Evolutionary conservation across 495 filamentous ascomycete species (phyloP), one percentile per base, ranked within the genome.

Genomic region (Podospora tetraspora): DNA sequence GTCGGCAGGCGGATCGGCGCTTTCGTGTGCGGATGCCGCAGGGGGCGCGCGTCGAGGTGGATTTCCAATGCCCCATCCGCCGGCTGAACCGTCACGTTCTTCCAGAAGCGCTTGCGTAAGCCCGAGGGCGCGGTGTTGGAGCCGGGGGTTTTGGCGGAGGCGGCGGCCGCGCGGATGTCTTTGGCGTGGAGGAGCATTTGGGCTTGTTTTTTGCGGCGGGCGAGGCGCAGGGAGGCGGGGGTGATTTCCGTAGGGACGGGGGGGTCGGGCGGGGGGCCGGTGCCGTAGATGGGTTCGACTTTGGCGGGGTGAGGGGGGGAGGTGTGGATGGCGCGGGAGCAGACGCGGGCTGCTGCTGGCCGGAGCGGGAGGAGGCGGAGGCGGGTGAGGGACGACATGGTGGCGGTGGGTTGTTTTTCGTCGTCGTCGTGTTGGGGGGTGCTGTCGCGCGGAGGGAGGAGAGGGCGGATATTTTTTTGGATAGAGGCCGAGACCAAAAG

Each of bases 241-340:
- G 60, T 52, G 64, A 19, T 27, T 27, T 64, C 65, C 43, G 84
- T 75, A 11, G 92, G 86, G 16, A 83, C 76, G 1, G 94, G 93
- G 10, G 90, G 85, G 70, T 87, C 84, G 1, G 94, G 94, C 3
- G 94, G 94, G 58, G 94, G 94, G 5, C 92, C 94, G 64, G 92
- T 88, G 24, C 91, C 88, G 56, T 91, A 92, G 64, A 92, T 84
- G 32, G 93, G 88, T 22, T 77, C 79, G 61, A 86, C 83, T 22
- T 81, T 84, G 59, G 84, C 84, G 30, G 78, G 78, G 19, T 77
- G 72, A 10, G 79, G 56, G 16, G 78, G 57, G 13, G 78, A 79
- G 65, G 65, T 78, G 73, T 85, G 84, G 64, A 85, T 73, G 29
- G 72, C 70, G n/a, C n/a, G n/a, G n/a, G n/a, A n/a, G n/a, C n/a